phyloP scores from a whole-genome alignment of 257 asterid genomes.

The Linaria vulgaris region DNA sequence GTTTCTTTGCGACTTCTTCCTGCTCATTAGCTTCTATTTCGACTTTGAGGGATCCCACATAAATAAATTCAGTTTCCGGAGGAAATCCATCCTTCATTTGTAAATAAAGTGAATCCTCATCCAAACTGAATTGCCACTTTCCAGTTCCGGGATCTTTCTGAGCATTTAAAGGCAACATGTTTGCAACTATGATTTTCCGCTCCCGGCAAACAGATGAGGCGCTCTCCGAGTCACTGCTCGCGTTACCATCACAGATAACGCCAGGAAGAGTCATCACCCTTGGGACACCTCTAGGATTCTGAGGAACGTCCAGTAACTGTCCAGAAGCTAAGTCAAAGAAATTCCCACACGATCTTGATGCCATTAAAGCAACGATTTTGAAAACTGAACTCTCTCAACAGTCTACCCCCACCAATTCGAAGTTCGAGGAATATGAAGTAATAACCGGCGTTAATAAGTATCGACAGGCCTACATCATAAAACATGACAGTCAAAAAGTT shows the following conservation, averaged over 20 bases:
- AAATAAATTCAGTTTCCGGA: slow-evolving; percentile 70
- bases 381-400: slow-evolving; percentile 20
- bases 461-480: background rate
- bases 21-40: slow-evolving; percentile 74
- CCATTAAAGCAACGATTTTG: slow-evolving; percentile 41
- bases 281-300: slow-evolving; percentile 74
- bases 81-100: slow-evolving; percentile 85
- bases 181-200: slow-evolving; percentile 75
- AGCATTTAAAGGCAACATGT: slow-evolving; percentile 75
- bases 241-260: slow-evolving; percentile 56
- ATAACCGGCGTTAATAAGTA: background rate
- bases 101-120: slow-evolving; percentile 70
- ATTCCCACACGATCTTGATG: slow-evolving; percentile 61
- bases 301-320: slow-evolving; percentile 53
- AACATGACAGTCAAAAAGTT: background rate
- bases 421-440: slow-evolving; percentile 5
- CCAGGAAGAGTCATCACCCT: slow-evolving; percentile 77
- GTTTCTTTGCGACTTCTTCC: slow-evolving; percentile 75
- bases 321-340: slow-evolving; percentile 70
- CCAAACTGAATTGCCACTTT: slow-evolving; percentile 68
- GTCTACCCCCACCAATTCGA: background rate
- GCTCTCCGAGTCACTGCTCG: slow-evolving; percentile 68
- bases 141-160: slow-evolving; percentile 56
- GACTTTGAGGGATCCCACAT: slow-evolving; percentile 82
- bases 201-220: slow-evolving; percentile 51